Evolutionary conservation across 2,329 filamentous ascomycete genomes (phyloP).

Genomic region (Phialocephala sp.): DNA sequence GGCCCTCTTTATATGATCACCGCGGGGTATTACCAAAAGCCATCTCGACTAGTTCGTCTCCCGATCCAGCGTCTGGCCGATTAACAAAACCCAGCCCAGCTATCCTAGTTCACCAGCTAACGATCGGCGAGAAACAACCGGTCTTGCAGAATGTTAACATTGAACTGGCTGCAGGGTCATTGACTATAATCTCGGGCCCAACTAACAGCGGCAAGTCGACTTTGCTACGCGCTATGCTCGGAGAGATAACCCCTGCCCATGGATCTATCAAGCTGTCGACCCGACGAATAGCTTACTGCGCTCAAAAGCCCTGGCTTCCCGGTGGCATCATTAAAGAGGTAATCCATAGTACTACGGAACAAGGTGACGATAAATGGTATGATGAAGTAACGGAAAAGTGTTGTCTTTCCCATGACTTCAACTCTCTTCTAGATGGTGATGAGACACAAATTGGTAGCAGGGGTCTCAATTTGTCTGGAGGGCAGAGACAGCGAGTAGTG

Average conservation of each 20-base stretch:
- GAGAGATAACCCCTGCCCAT: slow-evolving; percentile 35
- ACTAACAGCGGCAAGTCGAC: slow-evolving; percentile 43
- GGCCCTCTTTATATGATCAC: slow-evolving; percentile 14
- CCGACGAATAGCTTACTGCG: slow-evolving; percentile 44
- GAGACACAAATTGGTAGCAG: slow-evolving; percentile 47
- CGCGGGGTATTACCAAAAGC: slow-evolving; percentile 16
- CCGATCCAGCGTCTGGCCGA: no score
- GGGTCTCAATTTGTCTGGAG: slow-evolving; percentile 51
- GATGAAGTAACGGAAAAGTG: slow-evolving; percentile 36
- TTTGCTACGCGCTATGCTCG: slow-evolving; percentile 40
- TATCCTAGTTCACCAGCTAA: slow-evolving; percentile 20
- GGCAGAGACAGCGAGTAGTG: slow-evolving; percentile 50
- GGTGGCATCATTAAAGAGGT: slow-evolving; percentile 43
- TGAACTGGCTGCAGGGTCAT: slow-evolving; percentile 21
- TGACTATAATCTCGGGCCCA: slow-evolving; percentile 35
- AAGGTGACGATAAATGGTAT: slow-evolving; percentile 42
- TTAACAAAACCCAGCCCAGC: background rate
- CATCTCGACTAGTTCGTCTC: background rate
- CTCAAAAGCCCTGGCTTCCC: slow-evolving; percentile 48
- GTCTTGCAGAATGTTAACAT: slow-evolving; percentile 28
- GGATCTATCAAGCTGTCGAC: slow-evolving; percentile 42
- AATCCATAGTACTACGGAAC: slow-evolving; percentile 36
- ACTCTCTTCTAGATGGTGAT: slow-evolving; percentile 44
- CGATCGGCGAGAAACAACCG: slow-evolving; percentile 10
- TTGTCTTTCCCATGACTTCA: slow-evolving; percentile 37